A percentile compares a stretch with the other conserved stretches of the same genome.
These are phyloP conservation scores for Immersiporthe knoxdaviesiana DNA, from an alignment of 2,329 filamentous ascomycete species.

Conservation along the genomic window DNA sequence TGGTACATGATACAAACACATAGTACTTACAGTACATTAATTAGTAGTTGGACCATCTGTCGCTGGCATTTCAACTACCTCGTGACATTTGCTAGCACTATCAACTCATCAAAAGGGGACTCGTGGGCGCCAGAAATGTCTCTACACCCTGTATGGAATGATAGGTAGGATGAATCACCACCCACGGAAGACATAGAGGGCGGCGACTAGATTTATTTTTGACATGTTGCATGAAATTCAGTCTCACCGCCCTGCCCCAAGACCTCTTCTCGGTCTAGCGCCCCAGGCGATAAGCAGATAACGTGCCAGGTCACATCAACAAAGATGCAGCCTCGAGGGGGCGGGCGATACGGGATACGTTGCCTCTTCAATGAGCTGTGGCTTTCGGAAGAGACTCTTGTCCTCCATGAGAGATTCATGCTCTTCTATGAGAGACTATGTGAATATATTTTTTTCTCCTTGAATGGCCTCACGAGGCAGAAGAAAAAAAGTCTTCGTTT, in stretches of 20 bases:
- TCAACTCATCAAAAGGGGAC: neutral
- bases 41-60: neutral
- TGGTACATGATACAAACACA: neutral
- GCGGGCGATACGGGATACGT: slow-evolving; percentile 7
- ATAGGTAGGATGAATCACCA: too few species aligned
- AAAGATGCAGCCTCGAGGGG: slow-evolving; percentile 13
- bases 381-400: slow-evolving; percentile 29
- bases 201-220: slow-evolving; percentile 6
- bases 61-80: neutral
- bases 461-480: neutral
- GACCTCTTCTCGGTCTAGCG: slow-evolving; percentile 31
- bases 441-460: neutral
- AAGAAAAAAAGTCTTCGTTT: neutral
- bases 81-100: neutral
- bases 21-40: too few species aligned
- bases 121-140: neutral
- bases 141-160: neutral
- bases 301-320: slow-evolving; percentile 24
- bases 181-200: neutral
- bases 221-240: slow-evolving; percentile 33
- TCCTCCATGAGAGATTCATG: slow-evolving; percentile 11
- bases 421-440: neutral
- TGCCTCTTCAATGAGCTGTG: neutral
- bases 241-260: slow-evolving; percentile 36
- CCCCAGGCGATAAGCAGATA: slow-evolving; percentile 37